Conservation (phyloP, 257 asterid genomes). For the Solanum lycopersicoides region DNA sequence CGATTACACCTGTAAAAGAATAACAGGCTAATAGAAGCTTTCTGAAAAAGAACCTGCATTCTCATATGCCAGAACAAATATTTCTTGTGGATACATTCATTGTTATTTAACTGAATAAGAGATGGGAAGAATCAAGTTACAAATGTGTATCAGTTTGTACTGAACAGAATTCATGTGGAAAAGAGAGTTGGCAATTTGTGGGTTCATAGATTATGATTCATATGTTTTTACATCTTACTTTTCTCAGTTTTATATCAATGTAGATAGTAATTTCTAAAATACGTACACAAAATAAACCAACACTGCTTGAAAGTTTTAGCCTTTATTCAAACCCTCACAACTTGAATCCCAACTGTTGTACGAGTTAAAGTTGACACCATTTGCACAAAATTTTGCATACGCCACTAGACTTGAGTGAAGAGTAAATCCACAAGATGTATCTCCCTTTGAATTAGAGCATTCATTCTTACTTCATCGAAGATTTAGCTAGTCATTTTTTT, state of each 20-base stretch:
- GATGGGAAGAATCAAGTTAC: neutral
- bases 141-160: neutral
- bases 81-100: neutral
- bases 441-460: too few species aligned
- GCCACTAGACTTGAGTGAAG: neutral
- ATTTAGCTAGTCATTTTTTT: too few species aligned
- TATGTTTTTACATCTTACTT: neutral
- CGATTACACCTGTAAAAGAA: constrained; percentile 72
- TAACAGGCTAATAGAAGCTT: constrained; percentile 11
- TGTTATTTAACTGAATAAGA: neutral
- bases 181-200: neutral
- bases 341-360: neutral
- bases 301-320: neutral
- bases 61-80: neutral
- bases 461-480: too few species aligned
- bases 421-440: too few species aligned
- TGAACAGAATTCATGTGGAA: neutral
- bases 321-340: neutral
- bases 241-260: neutral
- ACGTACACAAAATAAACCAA: neutral
- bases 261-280: neutral
- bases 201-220: neutral
- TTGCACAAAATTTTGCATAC: neutral
- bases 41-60: neutral
- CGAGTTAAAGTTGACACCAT: neutral